Conservation (phyloP, 495 filamentous ascomycete species). For the Physcia stellaris region DNA sequence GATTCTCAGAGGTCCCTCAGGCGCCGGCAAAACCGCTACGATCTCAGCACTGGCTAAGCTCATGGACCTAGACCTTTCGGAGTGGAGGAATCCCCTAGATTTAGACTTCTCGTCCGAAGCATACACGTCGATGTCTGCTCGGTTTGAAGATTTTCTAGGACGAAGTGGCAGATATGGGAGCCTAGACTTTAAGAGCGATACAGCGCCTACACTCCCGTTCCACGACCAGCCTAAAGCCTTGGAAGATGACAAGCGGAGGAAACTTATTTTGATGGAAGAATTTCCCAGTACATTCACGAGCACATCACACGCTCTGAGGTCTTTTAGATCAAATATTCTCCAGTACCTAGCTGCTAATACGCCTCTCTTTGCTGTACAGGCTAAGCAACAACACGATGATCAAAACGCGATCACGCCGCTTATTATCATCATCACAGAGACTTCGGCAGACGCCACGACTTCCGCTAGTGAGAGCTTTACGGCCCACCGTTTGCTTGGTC, state of each 20-base stretch:
- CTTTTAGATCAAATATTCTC: constrained; percentile 63
- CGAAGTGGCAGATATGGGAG: constrained; percentile 65
- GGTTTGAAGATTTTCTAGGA: constrained; percentile 85
- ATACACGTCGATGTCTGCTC: constrained; percentile 49
- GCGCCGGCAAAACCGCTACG: constrained; percentile 84
- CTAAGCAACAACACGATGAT: background rate
- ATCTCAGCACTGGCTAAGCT: constrained; percentile 58
- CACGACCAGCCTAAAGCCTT: background rate
- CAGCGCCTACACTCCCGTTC: background rate
- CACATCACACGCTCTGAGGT: constrained; percentile 48
- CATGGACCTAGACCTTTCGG: constrained; percentile 58
- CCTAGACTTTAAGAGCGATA: constrained; percentile 38
- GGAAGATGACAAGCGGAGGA: constrained; percentile 18
- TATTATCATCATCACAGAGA: constrained; percentile 85
- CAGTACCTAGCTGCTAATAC: constrained; percentile 55
- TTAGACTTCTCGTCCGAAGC: constrained; percentile 42
- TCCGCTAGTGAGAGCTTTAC: constrained; percentile 78
- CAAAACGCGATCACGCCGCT: constrained; percentile 47
- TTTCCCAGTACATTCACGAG: constrained; percentile 73
- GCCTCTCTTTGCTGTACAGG: constrained; percentile 27
- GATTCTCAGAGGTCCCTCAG: constrained; percentile 81
- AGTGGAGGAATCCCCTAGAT: constrained; percentile 78
- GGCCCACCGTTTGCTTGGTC: constrained; percentile 72
- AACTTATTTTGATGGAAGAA: constrained; percentile 80
- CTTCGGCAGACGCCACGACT: constrained; percentile 57